These are phyloP conservation scores for Trichaptum fuscoviolaceum DNA, from an alignment of 768 basidiomycete species.

Conservation along the genomic window DNA sequence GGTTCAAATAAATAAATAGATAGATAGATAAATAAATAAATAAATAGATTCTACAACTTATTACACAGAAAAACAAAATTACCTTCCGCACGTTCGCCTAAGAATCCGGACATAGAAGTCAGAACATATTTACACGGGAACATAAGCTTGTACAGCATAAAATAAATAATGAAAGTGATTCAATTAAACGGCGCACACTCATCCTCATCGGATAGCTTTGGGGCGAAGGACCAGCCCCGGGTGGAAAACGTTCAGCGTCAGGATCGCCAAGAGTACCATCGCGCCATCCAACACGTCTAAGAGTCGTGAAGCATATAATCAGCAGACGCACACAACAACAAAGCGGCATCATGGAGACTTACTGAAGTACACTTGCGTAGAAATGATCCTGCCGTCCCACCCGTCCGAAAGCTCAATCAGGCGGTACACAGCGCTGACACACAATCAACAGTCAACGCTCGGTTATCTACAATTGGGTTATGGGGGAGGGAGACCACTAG, in stretches of 20 bases:
- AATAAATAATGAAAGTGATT: no score
- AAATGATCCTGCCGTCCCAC: conserved; percentile 16
- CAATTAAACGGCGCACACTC: no score
- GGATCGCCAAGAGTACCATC: conserved; percentile 27
- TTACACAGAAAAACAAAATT: no score
- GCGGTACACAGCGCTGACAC: conserved; percentile 15
- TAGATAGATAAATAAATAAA: no score
- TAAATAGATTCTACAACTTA: no score
- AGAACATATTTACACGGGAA: no score
- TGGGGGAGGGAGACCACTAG: no score
- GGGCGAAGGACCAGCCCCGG: conserved; percentile 25
- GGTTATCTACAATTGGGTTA: no score
- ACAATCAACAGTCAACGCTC: background rate
- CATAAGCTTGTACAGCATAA: no score
- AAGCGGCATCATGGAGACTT: conserved; percentile 1
- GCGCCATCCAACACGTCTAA: conserved; percentile 27
- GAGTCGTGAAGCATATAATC: background rate
- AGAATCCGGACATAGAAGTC: no score
- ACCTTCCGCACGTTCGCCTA: no score
- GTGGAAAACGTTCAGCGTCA: conserved; percentile 28
- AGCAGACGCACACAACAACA: background rate
- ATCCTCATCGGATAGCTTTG: conserved; percentile 8
- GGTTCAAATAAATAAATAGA: no score
- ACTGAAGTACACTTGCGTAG: conserved; percentile 16
- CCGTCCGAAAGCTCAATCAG: conserved; percentile 17